These are phyloP conservation scores for Oryza rufipogon DNA, from an alignment of 176 grass and related monocot genomes.

Conservation along the genomic window DNA sequence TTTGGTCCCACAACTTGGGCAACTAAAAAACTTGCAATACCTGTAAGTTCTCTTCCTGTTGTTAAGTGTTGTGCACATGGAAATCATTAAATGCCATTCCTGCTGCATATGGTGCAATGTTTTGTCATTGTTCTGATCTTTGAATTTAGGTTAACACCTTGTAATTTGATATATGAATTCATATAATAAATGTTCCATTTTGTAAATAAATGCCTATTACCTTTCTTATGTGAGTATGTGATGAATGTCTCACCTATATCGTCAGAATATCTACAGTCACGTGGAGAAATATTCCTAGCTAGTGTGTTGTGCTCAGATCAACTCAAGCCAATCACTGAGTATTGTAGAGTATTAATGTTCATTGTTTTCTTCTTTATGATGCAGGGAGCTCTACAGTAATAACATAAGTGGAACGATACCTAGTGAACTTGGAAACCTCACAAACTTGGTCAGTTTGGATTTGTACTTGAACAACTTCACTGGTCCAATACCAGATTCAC, in stretches of 20 bases:
- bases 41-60: constrained; percentile 65
- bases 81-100: constrained; percentile 1
- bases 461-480: constrained; percentile 88
- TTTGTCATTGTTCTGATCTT: constrained; percentile 20
- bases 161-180: background rate
- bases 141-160: constrained; percentile 21
- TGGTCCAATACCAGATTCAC: constrained; percentile 70
- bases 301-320: background rate
- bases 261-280: background rate
- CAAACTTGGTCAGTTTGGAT: constrained; percentile 92
- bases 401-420: constrained; percentile 87
- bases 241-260: background rate
- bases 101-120: constrained; percentile 24
- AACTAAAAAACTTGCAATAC: constrained; percentile 95
- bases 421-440: constrained; percentile 80
- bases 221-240: background rate
- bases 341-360: background rate
- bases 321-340: background rate
- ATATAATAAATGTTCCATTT: constrained; percentile 8
- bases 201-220: background rate
- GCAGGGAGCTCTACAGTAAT: constrained; percentile 93
- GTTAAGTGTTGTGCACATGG: background rate
- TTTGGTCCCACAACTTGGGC: constrained; percentile 85
- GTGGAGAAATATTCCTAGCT: background rate
- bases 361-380: constrained; percentile 38